Percentiles rank a stretch among this genome's conserved stretches.
phyloP scores from a whole-genome alignment of 306 rosid species.

The Lablab purpureus region DNA sequence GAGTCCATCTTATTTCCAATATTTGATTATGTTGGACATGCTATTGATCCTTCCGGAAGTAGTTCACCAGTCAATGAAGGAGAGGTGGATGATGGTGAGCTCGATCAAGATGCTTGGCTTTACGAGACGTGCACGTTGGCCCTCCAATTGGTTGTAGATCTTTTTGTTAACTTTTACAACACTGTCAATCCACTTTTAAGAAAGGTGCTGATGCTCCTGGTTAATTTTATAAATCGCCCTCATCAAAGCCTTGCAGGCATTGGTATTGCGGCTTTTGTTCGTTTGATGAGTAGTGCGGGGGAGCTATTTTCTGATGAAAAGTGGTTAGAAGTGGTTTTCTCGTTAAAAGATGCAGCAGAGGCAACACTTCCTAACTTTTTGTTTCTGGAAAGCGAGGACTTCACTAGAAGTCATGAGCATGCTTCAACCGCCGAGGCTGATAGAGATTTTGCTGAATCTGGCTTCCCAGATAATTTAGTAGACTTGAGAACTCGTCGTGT shows the following conservation, averaged over 20 bases:
- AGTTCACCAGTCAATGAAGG: conserved; percentile 62
- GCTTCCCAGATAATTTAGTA: conserved; percentile 60
- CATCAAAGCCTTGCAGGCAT: conserved; percentile 99
- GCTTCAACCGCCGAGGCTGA: conserved; percentile 57
- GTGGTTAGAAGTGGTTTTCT: conserved; percentile 94
- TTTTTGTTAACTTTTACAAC: conserved; percentile 88
- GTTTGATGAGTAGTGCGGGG: conserved; percentile 96
- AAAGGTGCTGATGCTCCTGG: conserved; percentile 89
- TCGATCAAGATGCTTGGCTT: conserved; percentile 96
- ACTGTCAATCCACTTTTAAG: conserved; percentile 93
- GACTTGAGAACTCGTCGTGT: conserved; percentile 55
- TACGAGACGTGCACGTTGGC: conserved; percentile 99
- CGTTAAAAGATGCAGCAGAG: conserved; percentile 87
- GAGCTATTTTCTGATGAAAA: conserved; percentile 89
- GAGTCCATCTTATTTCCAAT: conserved; percentile 96
- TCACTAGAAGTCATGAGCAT: conserved; percentile 52
- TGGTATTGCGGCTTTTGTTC: conserved; percentile 98
- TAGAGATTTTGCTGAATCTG: conserved; percentile 61
- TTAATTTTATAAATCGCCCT: conserved; percentile 94
- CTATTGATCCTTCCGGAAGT: conserved; percentile 93
- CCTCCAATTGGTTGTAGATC: conserved; percentile 94
- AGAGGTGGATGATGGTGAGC: conserved; percentile 65
- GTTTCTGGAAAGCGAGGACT: conserved; percentile 61
- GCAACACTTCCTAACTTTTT: conserved; percentile 88
- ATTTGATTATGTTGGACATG: conserved; percentile 94